A percentile compares a stretch with the other conserved stretches of the same genome.
phyloP scores from a whole-genome alignment of 371 early-diverging fungal species.

The Mortierella sp. region DNA sequence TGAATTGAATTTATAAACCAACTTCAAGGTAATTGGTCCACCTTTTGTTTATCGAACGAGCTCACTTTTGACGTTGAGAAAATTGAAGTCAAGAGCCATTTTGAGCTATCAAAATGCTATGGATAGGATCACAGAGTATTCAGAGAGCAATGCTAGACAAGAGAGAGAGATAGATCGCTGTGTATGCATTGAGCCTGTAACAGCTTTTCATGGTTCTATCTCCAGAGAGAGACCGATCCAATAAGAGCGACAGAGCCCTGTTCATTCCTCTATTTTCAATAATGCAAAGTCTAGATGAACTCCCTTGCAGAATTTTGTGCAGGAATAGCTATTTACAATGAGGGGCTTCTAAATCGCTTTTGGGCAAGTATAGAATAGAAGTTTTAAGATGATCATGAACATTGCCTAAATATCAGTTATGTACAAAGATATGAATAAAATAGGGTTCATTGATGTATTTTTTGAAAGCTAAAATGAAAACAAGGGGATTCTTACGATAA shows the following conservation, averaged over 20 bases:
- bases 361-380: too few relatives aligned
- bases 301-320: slow-evolving; percentile 1
- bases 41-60: background rate
- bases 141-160: background rate
- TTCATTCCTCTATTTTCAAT: background rate
- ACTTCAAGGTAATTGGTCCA: too few relatives aligned
- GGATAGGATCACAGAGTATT: background rate
- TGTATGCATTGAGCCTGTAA: slow-evolving; percentile 2
- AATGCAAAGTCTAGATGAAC: background rate
- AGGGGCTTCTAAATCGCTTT: too few relatives aligned
- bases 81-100: background rate
- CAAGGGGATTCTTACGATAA: too few relatives aligned
- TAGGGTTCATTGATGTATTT: too few relatives aligned
- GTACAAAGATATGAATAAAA: too few relatives aligned
- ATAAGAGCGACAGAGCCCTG: slow-evolving; percentile 9
- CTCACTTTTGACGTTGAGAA: too few relatives aligned
- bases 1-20: too few relatives aligned
- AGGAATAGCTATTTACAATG: too few relatives aligned
- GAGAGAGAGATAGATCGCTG: background rate
- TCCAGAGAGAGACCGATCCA: background rate
- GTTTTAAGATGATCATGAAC: too few relatives aligned
- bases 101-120: background rate
- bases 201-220: slow-evolving; percentile 9
- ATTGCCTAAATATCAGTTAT: too few relatives aligned
- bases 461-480: too few relatives aligned